These are phyloP conservation scores for Brassica hybrid DNA, from an alignment of 441 rosid species.

Conservation along the genomic window DNA sequence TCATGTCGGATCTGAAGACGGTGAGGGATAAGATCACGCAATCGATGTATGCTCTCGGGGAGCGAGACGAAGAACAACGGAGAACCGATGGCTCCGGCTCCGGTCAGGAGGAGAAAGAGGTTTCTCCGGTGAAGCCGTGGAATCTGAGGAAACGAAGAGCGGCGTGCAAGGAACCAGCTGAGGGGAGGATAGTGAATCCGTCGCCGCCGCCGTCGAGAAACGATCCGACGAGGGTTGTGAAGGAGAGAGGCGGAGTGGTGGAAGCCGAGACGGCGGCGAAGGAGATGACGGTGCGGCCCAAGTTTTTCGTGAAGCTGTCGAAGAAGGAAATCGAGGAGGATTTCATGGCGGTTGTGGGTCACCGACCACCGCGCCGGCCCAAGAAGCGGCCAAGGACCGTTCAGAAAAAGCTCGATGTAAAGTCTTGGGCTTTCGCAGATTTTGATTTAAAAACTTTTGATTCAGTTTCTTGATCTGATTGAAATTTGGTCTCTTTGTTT, in stretches of 20 bases:
- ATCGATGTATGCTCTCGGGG: conserved; percentile 40
- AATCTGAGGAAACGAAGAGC: conserved; percentile 72
- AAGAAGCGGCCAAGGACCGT: conserved; percentile 69
- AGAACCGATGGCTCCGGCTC: neutral
- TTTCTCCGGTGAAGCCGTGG: no score
- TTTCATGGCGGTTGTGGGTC: conserved; percentile 58
- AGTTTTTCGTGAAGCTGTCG: no score
- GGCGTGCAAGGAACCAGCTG: conserved; percentile 49
- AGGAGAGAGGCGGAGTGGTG: neutral
- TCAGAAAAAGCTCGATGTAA: conserved; percentile 73
- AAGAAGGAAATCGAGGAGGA: conserved; percentile 80
- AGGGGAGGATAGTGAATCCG: conserved; percentile 24
- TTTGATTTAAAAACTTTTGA: neutral
- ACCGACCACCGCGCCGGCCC: conserved; percentile 64
- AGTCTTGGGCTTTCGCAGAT: conserved; percentile 15
- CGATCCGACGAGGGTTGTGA: neutral
- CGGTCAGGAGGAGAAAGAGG: conserved; percentile 28
- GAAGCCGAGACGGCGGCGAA: conserved; percentile 20
- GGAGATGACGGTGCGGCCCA: conserved; percentile 26
- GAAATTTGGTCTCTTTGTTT: neutral
- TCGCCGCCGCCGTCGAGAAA: no score
- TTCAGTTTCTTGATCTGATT: neutral
- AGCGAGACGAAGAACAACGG: conserved; percentile 33
- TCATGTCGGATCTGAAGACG: no score
- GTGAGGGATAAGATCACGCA: conserved; percentile 66